Base-by-base conservation (phyloP, 148 eudicot species). In the Hydrangea macrophylla region DNA sequence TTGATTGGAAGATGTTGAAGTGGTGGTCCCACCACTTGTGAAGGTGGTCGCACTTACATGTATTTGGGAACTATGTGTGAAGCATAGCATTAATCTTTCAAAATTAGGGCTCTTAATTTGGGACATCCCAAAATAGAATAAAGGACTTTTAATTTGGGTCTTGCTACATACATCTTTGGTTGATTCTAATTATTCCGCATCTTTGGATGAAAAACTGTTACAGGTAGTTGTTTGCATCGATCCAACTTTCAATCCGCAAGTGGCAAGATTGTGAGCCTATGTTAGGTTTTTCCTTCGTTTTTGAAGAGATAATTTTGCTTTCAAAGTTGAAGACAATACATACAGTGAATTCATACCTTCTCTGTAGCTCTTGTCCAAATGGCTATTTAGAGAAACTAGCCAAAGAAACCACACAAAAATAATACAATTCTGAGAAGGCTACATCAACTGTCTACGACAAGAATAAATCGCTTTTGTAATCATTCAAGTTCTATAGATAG, bases 181-280 rank as follows among this genome's bases (percentile, higher is more conserved):
- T 73, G 57, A 24, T 37, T 55, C 61, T 67, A 31, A 8, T n/a
- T 35, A 24, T 30, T 26, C 70, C 58, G n/a, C n/a, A 39, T 31
- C 7, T 10, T 39, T 73, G 57, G 22, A 17, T 31, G 26, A 9
- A 50, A 57, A 66, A 65, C 62, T 39, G 58, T 45, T 71, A 27
- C 72, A 92, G 97, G 96, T 92, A 62, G 88, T 92, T 67, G 97
- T 92, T 67, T 87, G 96, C 78, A 75, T 92, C 32, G 96, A 92
- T 61, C 89, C 96, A 17, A 70, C 77, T 62, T 89, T 72, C 76
- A 62, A 76, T 70, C 84, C 76, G 65, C 83, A 71, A 55, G 64
- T 59, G 36, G 84, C 97, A 30, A 92, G 83, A 68, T 67, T 88
- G 42, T 91, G 82, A 88, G 76, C 62, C 24, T 31, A 26, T 33